These are phyloP conservation scores for Xanthoconium purpureum DNA, from an alignment of 768 basidiomycete species.

Conservation along the genomic window DNA sequence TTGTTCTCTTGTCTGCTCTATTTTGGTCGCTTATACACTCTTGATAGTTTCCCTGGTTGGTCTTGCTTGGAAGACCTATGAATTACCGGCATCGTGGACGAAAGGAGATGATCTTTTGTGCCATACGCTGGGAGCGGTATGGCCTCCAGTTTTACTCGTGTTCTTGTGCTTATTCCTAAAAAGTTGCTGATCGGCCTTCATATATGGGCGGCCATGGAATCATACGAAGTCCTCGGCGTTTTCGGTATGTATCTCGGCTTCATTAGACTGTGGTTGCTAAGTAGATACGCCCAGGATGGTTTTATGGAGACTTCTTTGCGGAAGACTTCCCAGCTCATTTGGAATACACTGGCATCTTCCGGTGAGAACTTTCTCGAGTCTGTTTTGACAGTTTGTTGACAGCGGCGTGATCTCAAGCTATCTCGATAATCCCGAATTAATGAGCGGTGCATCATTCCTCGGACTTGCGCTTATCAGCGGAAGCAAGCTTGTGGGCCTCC, in stretches of 20 bases:
- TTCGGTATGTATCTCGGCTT: constrained; percentile 58
- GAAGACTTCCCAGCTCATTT: constrained; percentile 87
- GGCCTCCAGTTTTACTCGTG: constrained; percentile 28
- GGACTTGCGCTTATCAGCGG: constrained; percentile 90
- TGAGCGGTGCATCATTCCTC: constrained; percentile 95
- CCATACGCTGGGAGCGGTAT: constrained; percentile 83
- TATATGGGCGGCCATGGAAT: constrained; percentile 86
- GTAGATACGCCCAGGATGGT: constrained; percentile 67
- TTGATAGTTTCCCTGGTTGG: constrained; percentile 75
- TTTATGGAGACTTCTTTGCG: constrained; percentile 97
- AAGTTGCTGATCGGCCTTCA: constrained; percentile 85
- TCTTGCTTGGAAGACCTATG: constrained; percentile 89
- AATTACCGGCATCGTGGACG: constrained; percentile 78
- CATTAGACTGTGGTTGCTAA: background rate
- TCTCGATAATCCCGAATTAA: constrained; percentile 92
- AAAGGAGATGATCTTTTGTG: constrained; percentile 83
- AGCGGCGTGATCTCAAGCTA: constrained; percentile 45
- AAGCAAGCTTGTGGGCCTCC: constrained; percentile 82
- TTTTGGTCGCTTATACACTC: background rate
- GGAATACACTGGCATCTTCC: constrained; percentile 96
- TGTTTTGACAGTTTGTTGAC: background rate
- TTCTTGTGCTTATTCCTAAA: constrained; percentile 3
- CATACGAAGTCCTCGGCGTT: constrained; percentile 88
- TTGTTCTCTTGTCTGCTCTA: background rate
- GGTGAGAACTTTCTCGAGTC: constrained; percentile 42